These are phyloP conservation scores for Lentinus brumalis DNA, from an alignment of 768 basidiomycete species.

Conservation along the genomic window DNA sequence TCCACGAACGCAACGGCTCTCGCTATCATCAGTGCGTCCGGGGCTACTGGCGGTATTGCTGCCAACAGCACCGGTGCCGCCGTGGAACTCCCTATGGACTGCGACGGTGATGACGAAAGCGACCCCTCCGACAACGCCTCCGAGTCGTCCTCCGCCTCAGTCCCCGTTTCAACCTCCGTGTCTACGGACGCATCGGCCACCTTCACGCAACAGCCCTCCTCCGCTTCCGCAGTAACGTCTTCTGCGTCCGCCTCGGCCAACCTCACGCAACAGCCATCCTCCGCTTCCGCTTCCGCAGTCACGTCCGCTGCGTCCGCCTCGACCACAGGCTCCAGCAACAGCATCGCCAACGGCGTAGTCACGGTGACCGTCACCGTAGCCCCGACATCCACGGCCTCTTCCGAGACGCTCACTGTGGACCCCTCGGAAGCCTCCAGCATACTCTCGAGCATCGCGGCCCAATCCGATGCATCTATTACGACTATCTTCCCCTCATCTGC, in stretches of 20 bases:
- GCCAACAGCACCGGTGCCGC: conserved; percentile 27
- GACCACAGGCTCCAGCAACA: conserved; percentile 18
- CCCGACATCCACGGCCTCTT: conserved; percentile 15
- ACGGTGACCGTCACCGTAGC: conserved; percentile 27
- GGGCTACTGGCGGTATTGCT: conserved; percentile 45
- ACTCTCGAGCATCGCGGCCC: conserved; percentile 40
- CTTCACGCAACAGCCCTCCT: conserved; percentile 9
- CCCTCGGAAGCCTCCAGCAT: conserved; percentile 45
- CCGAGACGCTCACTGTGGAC: conserved; percentile 45
- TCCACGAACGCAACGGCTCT: conserved; percentile 51
- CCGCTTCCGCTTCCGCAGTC: conserved; percentile 13
- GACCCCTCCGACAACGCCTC: background rate
- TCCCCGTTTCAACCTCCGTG: background rate
- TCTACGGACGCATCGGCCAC: background rate
- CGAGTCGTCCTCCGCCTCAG: no score
- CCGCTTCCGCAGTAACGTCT: conserved; percentile 10
- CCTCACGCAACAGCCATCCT: conserved; percentile 9
- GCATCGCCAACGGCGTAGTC: conserved; percentile 22
- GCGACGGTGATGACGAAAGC: conserved; percentile 12
- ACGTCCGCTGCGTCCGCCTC: background rate
- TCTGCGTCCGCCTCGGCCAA: background rate
- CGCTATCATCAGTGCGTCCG: conserved; percentile 47
- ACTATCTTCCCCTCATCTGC: conserved; percentile 6
- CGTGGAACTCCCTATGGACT: conserved; percentile 24
- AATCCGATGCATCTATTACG: conserved; percentile 8